Conservation (phyloP, 768 basidiomycete genomes). For the Lyophyllum atratum region DNA sequence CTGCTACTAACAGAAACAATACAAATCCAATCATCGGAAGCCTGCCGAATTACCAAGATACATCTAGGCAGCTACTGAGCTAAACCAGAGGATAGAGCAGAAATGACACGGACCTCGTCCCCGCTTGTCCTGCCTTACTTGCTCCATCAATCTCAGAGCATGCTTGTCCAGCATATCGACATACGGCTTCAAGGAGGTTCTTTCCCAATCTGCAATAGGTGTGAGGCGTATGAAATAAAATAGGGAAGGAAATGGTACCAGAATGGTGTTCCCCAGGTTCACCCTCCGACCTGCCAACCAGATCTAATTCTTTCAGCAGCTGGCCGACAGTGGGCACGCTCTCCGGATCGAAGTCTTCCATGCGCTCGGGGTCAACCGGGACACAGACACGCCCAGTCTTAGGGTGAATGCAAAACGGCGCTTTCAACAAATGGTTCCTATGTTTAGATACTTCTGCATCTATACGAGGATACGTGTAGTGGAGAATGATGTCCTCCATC, state of each 20-base stretch:
- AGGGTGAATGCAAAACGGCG: constrained; percentile 96
- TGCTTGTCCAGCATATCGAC: constrained; percentile 89
- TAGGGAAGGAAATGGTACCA: constrained; percentile 31
- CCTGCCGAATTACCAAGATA: constrained; percentile 30
- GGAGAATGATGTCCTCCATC: constrained; percentile 86
- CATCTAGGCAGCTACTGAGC: constrained; percentile 21
- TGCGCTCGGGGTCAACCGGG: constrained; percentile 74
- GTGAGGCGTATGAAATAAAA: constrained; percentile 1
- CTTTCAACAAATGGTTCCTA: constrained; percentile 95
- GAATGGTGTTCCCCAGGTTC: constrained; percentile 47
- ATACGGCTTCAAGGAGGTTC: constrained; percentile 86
- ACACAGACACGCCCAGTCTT: constrained; percentile 96
- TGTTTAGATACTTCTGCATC: constrained; percentile 98
- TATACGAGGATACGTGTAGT: constrained; percentile 94
- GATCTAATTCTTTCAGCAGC: constrained; percentile 80
- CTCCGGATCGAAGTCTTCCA: constrained; percentile 84
- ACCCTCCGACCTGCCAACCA: constrained; percentile 28
- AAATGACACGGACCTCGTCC: constrained; percentile 34
- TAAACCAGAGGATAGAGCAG: neutral
- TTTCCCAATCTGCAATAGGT: constrained; percentile 65
- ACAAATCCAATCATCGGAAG: neutral
- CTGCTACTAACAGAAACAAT: neutral
- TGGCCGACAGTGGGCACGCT: constrained; percentile 85
- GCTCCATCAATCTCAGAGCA: constrained; percentile 55
- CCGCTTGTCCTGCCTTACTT: constrained; percentile 50